These are phyloP conservation scores for Butyriboletus loyo DNA, from an alignment of 768 basidiomycete genomes.

Conservation along the genomic window DNA sequence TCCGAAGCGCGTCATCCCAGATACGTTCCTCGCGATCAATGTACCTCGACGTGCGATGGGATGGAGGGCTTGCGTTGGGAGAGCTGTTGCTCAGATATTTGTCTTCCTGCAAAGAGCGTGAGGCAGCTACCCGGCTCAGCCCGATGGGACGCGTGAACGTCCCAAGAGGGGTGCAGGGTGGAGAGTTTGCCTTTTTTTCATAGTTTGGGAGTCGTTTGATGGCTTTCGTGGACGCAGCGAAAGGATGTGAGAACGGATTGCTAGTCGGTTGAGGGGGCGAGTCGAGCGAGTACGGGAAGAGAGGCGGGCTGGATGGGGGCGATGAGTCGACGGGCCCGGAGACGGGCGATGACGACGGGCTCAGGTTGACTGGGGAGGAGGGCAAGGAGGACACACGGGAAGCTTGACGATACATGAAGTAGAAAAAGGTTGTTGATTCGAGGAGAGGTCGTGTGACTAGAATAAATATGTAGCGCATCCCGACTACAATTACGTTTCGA, in stretches of 20 bases:
- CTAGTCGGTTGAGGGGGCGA: slow-evolving; percentile 26
- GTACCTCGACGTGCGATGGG: slow-evolving; percentile 16
- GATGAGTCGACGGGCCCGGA: slow-evolving; percentile 38
- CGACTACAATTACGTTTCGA: neutral
- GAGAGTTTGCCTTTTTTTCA: slow-evolving; percentile 36
- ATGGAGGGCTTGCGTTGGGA: slow-evolving; percentile 6
- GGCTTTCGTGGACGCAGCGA: slow-evolving; percentile 57
- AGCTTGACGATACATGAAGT: slow-evolving; percentile 10
- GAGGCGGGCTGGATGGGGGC: slow-evolving; percentile 33
- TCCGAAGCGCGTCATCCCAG: slow-evolving; percentile 48
- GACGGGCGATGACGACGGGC: slow-evolving; percentile 51
- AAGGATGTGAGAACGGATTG: slow-evolving; percentile 40
- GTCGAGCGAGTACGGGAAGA: slow-evolving; percentile 28
- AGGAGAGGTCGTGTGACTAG: slow-evolving; percentile 9
- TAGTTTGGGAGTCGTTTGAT: slow-evolving; percentile 42
- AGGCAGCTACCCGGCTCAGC: slow-evolving; percentile 8
- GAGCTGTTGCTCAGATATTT: slow-evolving; percentile 16
- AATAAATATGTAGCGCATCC: neutral
- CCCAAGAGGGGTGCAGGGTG: slow-evolving; percentile 22
- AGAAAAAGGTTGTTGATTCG: neutral
- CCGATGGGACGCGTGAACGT: slow-evolving; percentile 16
- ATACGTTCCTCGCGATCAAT: slow-evolving; percentile 34
- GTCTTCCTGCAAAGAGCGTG: slow-evolving; percentile 27
- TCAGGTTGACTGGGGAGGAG: slow-evolving; percentile 30
- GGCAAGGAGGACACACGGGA: neutral